Conservation (phyloP, 2,329 filamentous ascomycete genomes). For the Macrophomina pseudophaseolina region DNA sequence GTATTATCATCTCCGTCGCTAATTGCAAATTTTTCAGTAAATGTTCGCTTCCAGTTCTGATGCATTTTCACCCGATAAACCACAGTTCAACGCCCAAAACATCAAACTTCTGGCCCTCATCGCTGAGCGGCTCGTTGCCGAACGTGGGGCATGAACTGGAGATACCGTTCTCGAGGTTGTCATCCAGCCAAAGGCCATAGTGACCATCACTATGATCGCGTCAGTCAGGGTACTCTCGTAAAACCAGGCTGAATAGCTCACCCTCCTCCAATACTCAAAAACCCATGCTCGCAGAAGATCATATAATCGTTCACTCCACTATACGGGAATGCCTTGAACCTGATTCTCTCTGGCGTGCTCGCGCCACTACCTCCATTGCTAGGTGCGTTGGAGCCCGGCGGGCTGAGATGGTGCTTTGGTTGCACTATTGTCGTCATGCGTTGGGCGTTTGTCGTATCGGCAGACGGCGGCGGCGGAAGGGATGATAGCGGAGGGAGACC, state of each 20-base stretch:
- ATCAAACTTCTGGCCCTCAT: conserved; percentile 90
- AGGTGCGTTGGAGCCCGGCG: conserved; percentile 32
- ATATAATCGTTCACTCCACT: conserved; percentile 96
- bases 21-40: neutral
- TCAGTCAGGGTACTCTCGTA: neutral
- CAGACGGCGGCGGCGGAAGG: conserved; percentile 72
- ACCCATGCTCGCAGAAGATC: conserved; percentile 87
- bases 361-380: conserved; percentile 50
- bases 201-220: conserved; percentile 67
- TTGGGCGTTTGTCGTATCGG: conserved; percentile 66
- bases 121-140: conserved; percentile 90
- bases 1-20: conserved; percentile 7
- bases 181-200: conserved; percentile 93
- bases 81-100: conserved; percentile 91
- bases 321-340: conserved; percentile 97
- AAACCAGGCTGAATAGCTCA: conserved; percentile 42
- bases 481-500: conserved; percentile 54
- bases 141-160: conserved; percentile 88
- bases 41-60: neutral
- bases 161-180: conserved; percentile 80
- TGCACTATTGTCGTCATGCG: conserved; percentile 64
- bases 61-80: conserved; percentile 70
- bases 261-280: conserved; percentile 83
- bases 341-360: conserved; percentile 73
- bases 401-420: conserved; percentile 38